These are phyloP conservation scores for Hemerocallis citrina DNA, from an alignment of 106 monocot genomes.

Conservation along the genomic window DNA sequence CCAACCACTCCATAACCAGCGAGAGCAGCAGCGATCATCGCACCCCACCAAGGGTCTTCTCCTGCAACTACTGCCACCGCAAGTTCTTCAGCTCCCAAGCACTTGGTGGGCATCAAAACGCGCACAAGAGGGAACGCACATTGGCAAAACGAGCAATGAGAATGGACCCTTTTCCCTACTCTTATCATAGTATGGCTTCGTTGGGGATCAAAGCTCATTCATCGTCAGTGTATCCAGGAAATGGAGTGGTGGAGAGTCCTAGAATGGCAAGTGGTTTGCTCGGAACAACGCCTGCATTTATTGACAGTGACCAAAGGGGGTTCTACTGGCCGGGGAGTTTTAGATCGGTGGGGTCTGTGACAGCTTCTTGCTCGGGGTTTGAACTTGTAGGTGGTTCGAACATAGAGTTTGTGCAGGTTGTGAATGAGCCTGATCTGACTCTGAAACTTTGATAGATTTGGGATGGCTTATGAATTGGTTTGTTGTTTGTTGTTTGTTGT, in stretches of 20 bases:
- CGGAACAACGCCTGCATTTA: not conserved
- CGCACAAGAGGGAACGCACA: slow-evolving; percentile 40
- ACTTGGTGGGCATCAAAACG: slow-evolving; percentile 49
- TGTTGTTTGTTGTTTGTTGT: too few relatives aligned
- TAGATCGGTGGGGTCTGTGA: not conserved
- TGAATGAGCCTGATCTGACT: slow-evolving; percentile 1
- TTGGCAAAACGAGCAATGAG: slow-evolving; percentile 19
- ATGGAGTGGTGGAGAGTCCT: not conserved
- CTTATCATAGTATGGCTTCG: slow-evolving; percentile 1
- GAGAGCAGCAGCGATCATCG: not conserved
- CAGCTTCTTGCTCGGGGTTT: not conserved
- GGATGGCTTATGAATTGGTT: not conserved
- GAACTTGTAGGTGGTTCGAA: not conserved
- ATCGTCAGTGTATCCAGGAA: not conserved
- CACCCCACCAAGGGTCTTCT: slow-evolving; percentile 15
- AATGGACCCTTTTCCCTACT: slow-evolving; percentile 3
- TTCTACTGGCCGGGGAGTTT: slow-evolving; percentile 11
- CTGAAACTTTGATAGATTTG: slow-evolving; percentile 3
- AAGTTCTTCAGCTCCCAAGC: slow-evolving; percentile 53
- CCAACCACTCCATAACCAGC: not conserved
- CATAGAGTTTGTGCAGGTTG: not conserved
- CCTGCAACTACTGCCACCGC: slow-evolving; percentile 56
- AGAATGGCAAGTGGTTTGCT: not conserved
- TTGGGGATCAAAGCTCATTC: slow-evolving; percentile 6
- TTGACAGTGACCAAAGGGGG: not conserved